Base-by-base conservation (phyloP, 1,284 basidiomycete genomes). In the Thecaphora frezii region DNA sequence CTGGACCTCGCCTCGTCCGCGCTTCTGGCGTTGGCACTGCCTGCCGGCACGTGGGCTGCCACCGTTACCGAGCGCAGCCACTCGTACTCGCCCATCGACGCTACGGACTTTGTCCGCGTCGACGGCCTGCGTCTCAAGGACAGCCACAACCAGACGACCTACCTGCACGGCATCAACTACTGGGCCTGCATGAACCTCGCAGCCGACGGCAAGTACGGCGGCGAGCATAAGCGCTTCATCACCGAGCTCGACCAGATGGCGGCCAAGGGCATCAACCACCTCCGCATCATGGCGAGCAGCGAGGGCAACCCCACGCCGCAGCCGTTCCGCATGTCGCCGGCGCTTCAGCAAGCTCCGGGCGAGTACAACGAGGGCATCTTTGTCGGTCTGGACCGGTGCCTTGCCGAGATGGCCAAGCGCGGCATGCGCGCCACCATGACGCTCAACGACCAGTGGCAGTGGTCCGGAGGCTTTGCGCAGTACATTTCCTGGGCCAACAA, bases 161-260 rank as follows among this genome's bases (percentile, higher is more conserved):
- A 54, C 23, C 48, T 59, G 8, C 50, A 51, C 4, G 48, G 51
- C 22, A 48, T 61, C 28, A 61, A 69, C 48, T 58, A 54, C 45
- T 58, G 58, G 61, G 45, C 54, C 10, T 57, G 50, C 42, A 72
- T 66, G 67, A 70, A 72, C 50, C 58, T 70, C 26, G 67, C 67
- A 8, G 68, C 69, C 7, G 54, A 56, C 26, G 28, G 46, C 4
- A 47, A 54, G 14, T 54, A 52, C 1, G 69, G 66, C 9, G 69
- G 69, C 1, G 43, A 51, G 19, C 25, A 61, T 26, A 13, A 40
- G 18, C 50, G 69, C 14, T 64, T 70, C 50, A 41, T 55, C 44
- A 50, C 19, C 5, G 68, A 72, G 48, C 52, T 72, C 18, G 53
- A 69, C 41, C 63, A 69, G 47, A 52, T 71, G 44, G 47, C 51